Evolutionary conservation across 2,329 filamentous ascomycete genomes (phyloP), one percentile per base, ranked within the genome.

Genomic region (Claviceps sp.): DNA sequence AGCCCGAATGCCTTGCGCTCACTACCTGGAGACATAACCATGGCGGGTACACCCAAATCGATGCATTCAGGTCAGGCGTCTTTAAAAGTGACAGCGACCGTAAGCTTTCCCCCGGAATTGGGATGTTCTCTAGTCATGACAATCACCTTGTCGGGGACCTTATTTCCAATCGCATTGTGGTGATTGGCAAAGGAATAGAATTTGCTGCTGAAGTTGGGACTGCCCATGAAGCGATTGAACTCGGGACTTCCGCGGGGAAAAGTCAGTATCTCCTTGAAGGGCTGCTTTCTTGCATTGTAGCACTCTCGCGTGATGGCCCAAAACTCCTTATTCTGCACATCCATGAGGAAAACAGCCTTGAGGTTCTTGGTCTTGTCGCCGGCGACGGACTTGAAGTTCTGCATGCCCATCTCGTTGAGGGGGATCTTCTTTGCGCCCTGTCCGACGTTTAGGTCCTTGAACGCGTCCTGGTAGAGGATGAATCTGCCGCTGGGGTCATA

Each of bases 241-340:
- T 49, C 26, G 17, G 47, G 17, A n/a, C 17, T 49, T 10, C 38
- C 38, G 11, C 17, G 47, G 6, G 16, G 3, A 8, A 49, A 49
- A 5, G 47, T 49, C 8, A 49, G 38, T 22, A 49, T 22, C 37
- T 49, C n/a, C 1, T 0, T 17, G 14, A 49, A 49, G 34, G 47
- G 38, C 19, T 49, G 47, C 17, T 38, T 19, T 19, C 17, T 22
- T 0, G 30, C 47, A 22, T 49, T 49, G 19, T 49, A 49, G 10
- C 38, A 3, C 16, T 49, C 39, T 0, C 48, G 40, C 6, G 41
- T 45, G 40, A 45, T 50, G n/a, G n/a, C 48, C 48, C 48, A 50
- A 26, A 50, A 45, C 48, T 50, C 48, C 40, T 50, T 45, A 19
- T 50, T 50, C 40, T 49, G 47, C 3, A 49, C 47, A 16, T 49